Percentiles rank a stretch among this genome's conserved stretches.
phyloP scores from a whole-genome alignment of 257 asterid species.

The Misopates orontium region DNA sequence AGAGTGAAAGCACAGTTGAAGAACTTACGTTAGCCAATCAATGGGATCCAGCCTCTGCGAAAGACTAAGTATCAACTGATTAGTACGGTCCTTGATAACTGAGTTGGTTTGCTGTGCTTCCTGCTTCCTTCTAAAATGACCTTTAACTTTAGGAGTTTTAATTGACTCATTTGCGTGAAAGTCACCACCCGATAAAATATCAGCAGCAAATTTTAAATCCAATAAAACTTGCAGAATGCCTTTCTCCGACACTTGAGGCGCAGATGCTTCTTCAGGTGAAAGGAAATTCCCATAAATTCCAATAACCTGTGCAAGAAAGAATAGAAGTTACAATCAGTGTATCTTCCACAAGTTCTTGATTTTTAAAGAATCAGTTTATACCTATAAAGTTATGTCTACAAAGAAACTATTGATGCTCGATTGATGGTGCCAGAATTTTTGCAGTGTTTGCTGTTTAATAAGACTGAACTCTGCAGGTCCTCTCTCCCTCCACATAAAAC shows the following conservation, averaged over 20 bases:
- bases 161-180: conserved; percentile 48
- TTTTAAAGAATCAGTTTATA: background rate
- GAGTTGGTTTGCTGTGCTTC: conserved; percentile 54
- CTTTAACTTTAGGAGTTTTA: conserved; percentile 47
- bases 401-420: background rate
- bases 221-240: conserved; percentile 85
- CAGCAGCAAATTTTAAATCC: conserved; percentile 86
- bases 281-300: conserved; percentile 72
- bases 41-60: conserved; percentile 89
- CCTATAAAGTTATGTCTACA: background rate
- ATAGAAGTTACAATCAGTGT: conserved; percentile 25
- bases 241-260: conserved; percentile 72
- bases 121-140: conserved; percentile 75
- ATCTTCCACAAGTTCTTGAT: conserved; percentile 19
- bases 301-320: conserved; percentile 60
- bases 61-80: conserved; percentile 55
- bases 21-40: conserved; percentile 97
- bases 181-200: conserved; percentile 78
- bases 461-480: background rate
- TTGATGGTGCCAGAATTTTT: background rate
- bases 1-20: conserved; percentile 17
- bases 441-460: background rate
- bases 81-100: conserved; percentile 53
- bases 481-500: background rate
- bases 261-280: conserved; percentile 49